Percentiles rank a stretch among this genome's conserved stretches.
Conservation (phyloP, 177 flowering plant species). For the Tripterygium wilfordii region DNA sequence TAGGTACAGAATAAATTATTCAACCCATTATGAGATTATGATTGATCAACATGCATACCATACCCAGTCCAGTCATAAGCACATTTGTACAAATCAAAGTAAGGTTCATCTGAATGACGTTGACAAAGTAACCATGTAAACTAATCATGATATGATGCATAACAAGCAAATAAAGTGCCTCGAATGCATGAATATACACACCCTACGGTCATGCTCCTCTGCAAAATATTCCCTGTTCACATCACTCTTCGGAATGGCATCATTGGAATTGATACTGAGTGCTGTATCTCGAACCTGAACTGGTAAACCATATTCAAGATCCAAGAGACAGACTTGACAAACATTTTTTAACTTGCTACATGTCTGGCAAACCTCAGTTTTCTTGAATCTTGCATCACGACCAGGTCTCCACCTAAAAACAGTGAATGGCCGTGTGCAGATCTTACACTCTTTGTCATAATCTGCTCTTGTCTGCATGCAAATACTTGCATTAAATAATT, state of each 20-base stretch:
- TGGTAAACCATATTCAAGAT: slow-evolving; percentile 93
- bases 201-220: slow-evolving; percentile 94
- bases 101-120: no score
- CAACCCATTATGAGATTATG: no score
- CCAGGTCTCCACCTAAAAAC: slow-evolving; percentile 98
- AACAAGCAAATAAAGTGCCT: background rate
- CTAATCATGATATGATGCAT: no score
- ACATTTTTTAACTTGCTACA: slow-evolving; percentile 92
- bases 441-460: slow-evolving; percentile 92
- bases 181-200: slow-evolving; percentile 17
- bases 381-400: slow-evolving; percentile 85
- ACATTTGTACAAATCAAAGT: no score
- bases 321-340: slow-evolving; percentile 92
- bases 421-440: slow-evolving; percentile 86
- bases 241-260: slow-evolving; percentile 92
- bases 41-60: no score
- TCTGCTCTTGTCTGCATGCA: slow-evolving; percentile 72
- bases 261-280: slow-evolving; percentile 65
- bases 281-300: slow-evolving; percentile 96
- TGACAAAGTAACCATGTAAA: background rate
- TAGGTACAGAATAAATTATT: no score
- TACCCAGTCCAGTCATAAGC: no score
- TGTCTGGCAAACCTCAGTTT: slow-evolving; percentile 90
- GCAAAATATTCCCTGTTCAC: slow-evolving; percentile 94
- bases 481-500: no score